A percentile compares a stretch with the other conserved stretches of the same genome.
Conservation (phyloP, 495 filamentous ascomycete species). For the Cercophora sp. region DNA sequence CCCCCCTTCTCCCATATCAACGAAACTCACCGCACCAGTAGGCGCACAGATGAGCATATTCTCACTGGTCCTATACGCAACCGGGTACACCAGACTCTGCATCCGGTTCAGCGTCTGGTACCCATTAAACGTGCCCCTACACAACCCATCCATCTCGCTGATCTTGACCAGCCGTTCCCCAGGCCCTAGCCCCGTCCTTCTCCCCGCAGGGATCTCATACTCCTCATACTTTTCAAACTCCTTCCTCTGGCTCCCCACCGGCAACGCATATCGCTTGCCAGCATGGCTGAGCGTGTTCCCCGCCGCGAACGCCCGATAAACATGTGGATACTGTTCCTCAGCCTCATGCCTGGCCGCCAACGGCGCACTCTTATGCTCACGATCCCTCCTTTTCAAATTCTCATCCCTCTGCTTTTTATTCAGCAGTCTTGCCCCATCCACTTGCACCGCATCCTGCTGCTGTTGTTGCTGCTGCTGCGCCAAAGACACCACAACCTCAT, state of each 20-base stretch:
- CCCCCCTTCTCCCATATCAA: no score
- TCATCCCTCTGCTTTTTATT: constrained; percentile 74
- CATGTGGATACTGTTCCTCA: constrained; percentile 79
- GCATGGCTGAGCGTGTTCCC: constrained; percentile 75
- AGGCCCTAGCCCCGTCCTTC: constrained; percentile 66
- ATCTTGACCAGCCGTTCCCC: constrained; percentile 75
- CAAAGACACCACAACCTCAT: constrained; percentile 49
- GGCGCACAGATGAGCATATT: constrained; percentile 99
- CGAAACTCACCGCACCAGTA: constrained; percentile 93
- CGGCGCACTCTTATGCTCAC: constrained; percentile 73
- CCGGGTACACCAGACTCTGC: constrained; percentile 94
- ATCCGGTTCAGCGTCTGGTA: constrained; percentile 94
- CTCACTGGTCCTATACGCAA: constrained; percentile 92
- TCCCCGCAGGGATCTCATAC: constrained; percentile 75
- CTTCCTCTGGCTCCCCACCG: constrained; percentile 56
- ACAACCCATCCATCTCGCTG: constrained; percentile 81
- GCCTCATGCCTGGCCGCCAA: constrained; percentile 59
- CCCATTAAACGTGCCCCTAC: constrained; percentile 84
- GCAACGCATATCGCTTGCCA: constrained; percentile 74
- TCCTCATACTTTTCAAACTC: constrained; percentile 74
- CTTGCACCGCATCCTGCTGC: constrained; percentile 33
- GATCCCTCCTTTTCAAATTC: constrained; percentile 66
- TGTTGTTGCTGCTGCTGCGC: constrained; percentile 35
- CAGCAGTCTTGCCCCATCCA: constrained; percentile 56
- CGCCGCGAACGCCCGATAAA: constrained; percentile 76